Evolutionary conservation across 1,139 yeast species (phyloP), one percentile per base, ranked within the genome.

Genomic region (Meyerozyma elateridarum): DNA sequence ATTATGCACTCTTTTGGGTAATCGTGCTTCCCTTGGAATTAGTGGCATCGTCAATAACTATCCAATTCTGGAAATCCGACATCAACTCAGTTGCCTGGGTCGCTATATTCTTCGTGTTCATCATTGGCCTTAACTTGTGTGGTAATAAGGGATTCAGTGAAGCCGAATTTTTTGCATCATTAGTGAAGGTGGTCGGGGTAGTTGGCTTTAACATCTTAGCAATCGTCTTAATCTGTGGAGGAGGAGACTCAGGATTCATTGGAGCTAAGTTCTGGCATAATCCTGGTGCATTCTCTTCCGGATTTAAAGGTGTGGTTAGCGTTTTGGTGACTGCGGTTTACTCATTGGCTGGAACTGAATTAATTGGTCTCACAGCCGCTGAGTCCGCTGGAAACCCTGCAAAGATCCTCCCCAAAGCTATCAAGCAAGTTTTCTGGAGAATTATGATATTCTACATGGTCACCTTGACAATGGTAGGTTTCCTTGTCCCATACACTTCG

Each of bases 161-260:
- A 51, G 74, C 80, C 25, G 87, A 81, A 55, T 79, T 80, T 40
- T 49, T 74, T 18, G 66, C 82, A 22, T 71, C 87, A 1, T 42
- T 73, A 39, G 59, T 79, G 44, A 82, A 82, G 50, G 67, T 82
- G 20, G 38, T 79, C 25, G 84, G 85, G 2, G 65, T 80, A 34
- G 52, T 74, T 22, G 89, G 87, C 14, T 83, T 75, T 57, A 73
- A 78, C 46, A 76, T 82, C 37, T 60, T 85, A 29, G 93, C 91
- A 34, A 73, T 82, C 41, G 73, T 79, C 5, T 60, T 80, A 34
- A 67, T 74, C 35, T 74, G 82, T 52, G 93, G 93, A 43, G 87
- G 81, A 35, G 76, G 78, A 20, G 54, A 61, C 24, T 67, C 72
- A 35, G 78, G 77, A 2, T 75, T 59, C 51, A 64, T 77, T 37